phyloP scores from a whole-genome alignment of 352 stramenopile genomes.

The Phytophthora pluvialis region DNA sequence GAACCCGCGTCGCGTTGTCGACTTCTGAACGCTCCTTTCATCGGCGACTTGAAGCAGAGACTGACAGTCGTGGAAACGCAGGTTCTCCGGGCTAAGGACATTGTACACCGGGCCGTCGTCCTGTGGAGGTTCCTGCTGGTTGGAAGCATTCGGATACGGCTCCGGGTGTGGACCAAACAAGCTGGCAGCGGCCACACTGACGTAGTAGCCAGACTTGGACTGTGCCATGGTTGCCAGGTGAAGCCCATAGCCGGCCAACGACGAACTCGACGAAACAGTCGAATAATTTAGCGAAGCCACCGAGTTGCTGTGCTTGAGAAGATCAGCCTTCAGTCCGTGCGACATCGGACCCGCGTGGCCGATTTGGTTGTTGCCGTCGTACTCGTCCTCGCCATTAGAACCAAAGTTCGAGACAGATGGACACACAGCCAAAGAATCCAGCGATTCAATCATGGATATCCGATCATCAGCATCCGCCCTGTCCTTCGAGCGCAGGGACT shows the following conservation, averaged over 20 bases:
- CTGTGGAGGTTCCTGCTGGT: constrained; percentile 18
- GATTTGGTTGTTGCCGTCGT: constrained; percentile 41
- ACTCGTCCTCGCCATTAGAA: constrained; percentile 29
- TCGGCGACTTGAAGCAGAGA: constrained; percentile 40
- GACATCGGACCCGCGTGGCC: constrained; percentile 21
- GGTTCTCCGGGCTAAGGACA: constrained; percentile 42
- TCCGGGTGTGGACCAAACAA: constrained; percentile 47
- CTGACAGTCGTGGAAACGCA: constrained; percentile 46
- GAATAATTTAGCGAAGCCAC: constrained; percentile 49
- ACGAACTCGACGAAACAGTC: constrained; percentile 56
- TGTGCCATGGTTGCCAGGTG: constrained; percentile 46
- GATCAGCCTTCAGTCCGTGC: constrained; percentile 21
- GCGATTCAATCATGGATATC: constrained; percentile 31
- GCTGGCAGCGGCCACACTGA: constrained; percentile 31
- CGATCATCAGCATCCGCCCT: constrained; percentile 23
- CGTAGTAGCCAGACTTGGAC: constrained; percentile 40
- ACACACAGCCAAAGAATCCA: constrained; percentile 42
- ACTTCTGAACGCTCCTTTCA: constrained; percentile 24
- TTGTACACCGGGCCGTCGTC: constrained; percentile 35
- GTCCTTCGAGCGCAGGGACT: constrained; percentile 34
- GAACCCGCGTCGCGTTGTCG: constrained; percentile 23
- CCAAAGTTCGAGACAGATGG: constrained; percentile 34
- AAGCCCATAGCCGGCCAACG: constrained; percentile 46
- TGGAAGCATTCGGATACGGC: constrained; percentile 36
- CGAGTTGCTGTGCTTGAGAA: constrained; percentile 47